Conservation (phyloP, 352 stramenopile genomes). For the Phytophthora sojae region DNA sequence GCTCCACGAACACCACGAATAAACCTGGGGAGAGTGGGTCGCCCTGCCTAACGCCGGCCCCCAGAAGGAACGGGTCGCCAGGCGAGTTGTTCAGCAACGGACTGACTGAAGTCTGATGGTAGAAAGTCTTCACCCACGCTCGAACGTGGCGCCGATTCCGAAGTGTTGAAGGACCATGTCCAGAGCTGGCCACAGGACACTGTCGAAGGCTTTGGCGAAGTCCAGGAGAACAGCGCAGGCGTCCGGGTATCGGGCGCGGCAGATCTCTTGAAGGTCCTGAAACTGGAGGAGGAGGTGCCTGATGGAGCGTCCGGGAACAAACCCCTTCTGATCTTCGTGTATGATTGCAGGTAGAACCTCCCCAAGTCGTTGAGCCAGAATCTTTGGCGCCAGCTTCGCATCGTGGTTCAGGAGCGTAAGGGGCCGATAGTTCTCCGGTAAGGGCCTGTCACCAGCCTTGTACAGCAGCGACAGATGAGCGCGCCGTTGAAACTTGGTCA, state of each 20-base stretch:
- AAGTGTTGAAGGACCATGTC: slow-evolving; percentile 17
- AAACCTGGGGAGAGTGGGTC: slow-evolving; percentile 22
- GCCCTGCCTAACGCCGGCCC: slow-evolving; percentile 12
- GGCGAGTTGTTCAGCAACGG: slow-evolving; percentile 20
- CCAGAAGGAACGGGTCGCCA: slow-evolving; percentile 12
- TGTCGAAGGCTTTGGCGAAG: slow-evolving; percentile 17
- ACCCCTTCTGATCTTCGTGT: slow-evolving; percentile 22
- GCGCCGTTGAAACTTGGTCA: slow-evolving; percentile 29
- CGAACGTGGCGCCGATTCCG: slow-evolving; percentile 12
- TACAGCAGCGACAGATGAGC: slow-evolving; percentile 19
- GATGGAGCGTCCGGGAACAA: slow-evolving; percentile 9
- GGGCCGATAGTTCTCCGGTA: slow-evolving; percentile 15
- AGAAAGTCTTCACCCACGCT: slow-evolving; percentile 20
- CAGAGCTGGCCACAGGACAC: slow-evolving; percentile 10
- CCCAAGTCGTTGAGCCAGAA: slow-evolving; percentile 4
- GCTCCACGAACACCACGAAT: slow-evolving; percentile 24
- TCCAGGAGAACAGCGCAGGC: slow-evolving; percentile 7
- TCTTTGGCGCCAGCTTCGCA: slow-evolving; percentile 15
- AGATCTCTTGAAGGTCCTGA: slow-evolving; percentile 15
- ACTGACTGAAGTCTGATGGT: slow-evolving; percentile 13
- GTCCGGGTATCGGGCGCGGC: background rate
- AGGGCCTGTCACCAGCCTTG: background rate
- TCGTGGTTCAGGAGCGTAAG: slow-evolving; percentile 27
- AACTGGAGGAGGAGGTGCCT: slow-evolving; percentile 19
- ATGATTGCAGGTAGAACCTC: slow-evolving; percentile 6